Percentiles rank a stretch among this genome's conserved stretches.
Conservation (phyloP, 2,329 filamentous ascomycete species). For the Microdochium paspali region DNA sequence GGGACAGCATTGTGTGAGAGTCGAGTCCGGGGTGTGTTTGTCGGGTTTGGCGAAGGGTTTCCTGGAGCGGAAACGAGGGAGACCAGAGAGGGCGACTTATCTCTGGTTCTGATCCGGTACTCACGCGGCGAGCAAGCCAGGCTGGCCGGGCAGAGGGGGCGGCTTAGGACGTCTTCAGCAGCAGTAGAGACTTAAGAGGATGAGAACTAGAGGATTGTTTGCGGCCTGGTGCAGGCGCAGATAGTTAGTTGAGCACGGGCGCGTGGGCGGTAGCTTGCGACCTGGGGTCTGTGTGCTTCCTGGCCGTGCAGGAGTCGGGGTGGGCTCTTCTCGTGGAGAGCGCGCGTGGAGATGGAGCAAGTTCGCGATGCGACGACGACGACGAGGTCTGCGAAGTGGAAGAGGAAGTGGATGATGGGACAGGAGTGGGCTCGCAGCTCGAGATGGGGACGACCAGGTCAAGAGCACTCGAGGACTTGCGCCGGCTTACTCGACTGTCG, state of each 20-base stretch:
- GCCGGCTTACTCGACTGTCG: too few species aligned
- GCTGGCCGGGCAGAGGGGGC: slow-evolving; percentile 21
- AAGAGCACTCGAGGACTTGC: too few species aligned
- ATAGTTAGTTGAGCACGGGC: neutral
- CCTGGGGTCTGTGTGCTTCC: neutral
- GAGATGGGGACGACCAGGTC: neutral
- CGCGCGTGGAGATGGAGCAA: neutral
- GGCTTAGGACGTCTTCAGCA: slow-evolving; percentile 19
- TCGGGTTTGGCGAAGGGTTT: slow-evolving; percentile 26
- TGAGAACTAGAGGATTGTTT: slow-evolving; percentile 17
- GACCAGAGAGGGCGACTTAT: slow-evolving; percentile 15
- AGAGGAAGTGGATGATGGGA: neutral
- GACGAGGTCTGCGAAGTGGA: neutral
- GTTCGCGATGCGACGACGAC: neutral
- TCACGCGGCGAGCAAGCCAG: slow-evolving; percentile 26
- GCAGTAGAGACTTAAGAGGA: slow-evolving; percentile 19
- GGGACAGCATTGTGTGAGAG: slow-evolving; percentile 74
- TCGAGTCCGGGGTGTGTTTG: slow-evolving; percentile 56
- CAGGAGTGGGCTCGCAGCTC: neutral
- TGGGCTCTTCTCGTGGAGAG: neutral
- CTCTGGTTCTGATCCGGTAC: slow-evolving; percentile 11
- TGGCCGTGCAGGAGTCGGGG: too few species aligned
- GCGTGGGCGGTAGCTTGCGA: neutral
- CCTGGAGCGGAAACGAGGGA: neutral
- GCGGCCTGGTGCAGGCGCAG: slow-evolving; percentile 4